Evolutionary conservation across 768 basidiomycete genomes (phyloP).

Genomic region (Mycena rosella): DNA sequence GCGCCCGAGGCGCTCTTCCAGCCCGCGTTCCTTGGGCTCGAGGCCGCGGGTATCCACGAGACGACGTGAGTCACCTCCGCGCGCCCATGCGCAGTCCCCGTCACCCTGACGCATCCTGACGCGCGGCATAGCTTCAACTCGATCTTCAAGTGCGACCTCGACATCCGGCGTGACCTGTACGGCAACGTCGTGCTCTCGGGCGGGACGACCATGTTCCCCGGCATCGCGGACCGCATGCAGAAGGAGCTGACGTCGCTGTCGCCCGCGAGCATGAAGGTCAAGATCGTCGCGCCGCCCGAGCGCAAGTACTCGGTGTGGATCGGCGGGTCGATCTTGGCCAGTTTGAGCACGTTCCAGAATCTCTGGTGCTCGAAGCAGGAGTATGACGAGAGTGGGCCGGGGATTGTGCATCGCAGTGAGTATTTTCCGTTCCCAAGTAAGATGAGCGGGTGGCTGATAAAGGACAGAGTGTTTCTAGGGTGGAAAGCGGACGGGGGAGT

Average conservation of each 20-base stretch:
- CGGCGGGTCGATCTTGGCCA: slow-evolving; percentile 91
- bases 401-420: slow-evolving; percentile 78
- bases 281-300: slow-evolving; percentile 93
- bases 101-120: slow-evolving; percentile 9
- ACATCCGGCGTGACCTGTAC: slow-evolving; percentile 85
- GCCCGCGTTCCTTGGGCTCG: slow-evolving; percentile 90
- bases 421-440: neutral
- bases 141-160: slow-evolving; percentile 88
- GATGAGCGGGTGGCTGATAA: neutral
- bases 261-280: slow-evolving; percentile 94
- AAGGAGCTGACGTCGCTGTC: slow-evolving; percentile 90
- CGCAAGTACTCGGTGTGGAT: no score
- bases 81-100: neutral
- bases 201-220: slow-evolving; percentile 96
- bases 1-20: slow-evolving; percentile 96
- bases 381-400: slow-evolving; percentile 89
- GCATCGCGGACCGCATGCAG: slow-evolving; percentile 96
- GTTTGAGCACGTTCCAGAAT: slow-evolving; percentile 96
- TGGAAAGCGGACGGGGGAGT: neutral
- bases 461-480: slow-evolving; percentile 29
- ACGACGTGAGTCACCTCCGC: slow-evolving; percentile 69
- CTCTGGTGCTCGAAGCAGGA: slow-evolving; percentile 95
- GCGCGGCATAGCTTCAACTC: slow-evolving; percentile 83
- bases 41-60: no score
- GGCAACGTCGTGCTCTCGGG: slow-evolving; percentile 91